A percentile compares a stretch with the other conserved stretches of the same genome.
These are phyloP conservation scores for Geranium rotundifolium DNA, from an alignment of 345 rosid genomes.

Conservation along the genomic window DNA sequence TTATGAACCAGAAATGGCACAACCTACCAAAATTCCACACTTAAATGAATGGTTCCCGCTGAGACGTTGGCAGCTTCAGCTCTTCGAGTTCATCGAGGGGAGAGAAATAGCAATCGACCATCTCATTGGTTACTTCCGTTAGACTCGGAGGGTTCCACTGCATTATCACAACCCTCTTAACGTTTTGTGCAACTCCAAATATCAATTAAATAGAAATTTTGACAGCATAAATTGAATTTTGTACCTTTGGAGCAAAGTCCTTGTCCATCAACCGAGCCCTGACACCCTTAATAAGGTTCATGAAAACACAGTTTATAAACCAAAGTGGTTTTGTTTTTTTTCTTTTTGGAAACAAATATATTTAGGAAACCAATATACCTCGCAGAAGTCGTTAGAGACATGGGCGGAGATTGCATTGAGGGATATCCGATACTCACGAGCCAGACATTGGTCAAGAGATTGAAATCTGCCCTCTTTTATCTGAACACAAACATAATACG, in stretches of 20 bases:
- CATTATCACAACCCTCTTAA: conserved; percentile 4
- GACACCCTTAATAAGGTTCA: conserved; percentile 16
- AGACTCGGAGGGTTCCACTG: conserved; percentile 61
- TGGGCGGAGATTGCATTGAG: conserved; percentile 39
- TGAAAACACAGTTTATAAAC: too few relatives aligned
- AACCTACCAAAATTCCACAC: conserved; percentile 1
- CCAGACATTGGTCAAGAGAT: conserved; percentile 75
- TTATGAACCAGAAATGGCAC: too few relatives aligned
- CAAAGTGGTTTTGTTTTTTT: too few relatives aligned
- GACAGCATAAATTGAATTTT: not conserved
- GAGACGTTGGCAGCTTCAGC: conserved; percentile 40
- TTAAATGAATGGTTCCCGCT: conserved; percentile 38
- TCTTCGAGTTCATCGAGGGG: conserved; percentile 32
- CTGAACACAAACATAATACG: conserved; percentile 22
- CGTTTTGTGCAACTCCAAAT: too few relatives aligned
- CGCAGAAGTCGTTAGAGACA: conserved; percentile 65
- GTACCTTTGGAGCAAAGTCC: conserved; percentile 90
- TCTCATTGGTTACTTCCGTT: conserved; percentile 40
- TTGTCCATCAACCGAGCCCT: conserved; percentile 28
- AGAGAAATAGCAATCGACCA: conserved; percentile 44
- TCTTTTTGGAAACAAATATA: too few relatives aligned
- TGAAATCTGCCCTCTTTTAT: conserved; percentile 86
- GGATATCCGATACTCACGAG: conserved; percentile 67
- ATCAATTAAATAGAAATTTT: not conserved
- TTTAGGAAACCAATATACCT: conserved; percentile 2